Percentiles rank a stretch among this genome's conserved stretches.
phyloP scores from a whole-genome alignment of 257 asterid species.

The Oldenlandia corymbosa region DNA sequence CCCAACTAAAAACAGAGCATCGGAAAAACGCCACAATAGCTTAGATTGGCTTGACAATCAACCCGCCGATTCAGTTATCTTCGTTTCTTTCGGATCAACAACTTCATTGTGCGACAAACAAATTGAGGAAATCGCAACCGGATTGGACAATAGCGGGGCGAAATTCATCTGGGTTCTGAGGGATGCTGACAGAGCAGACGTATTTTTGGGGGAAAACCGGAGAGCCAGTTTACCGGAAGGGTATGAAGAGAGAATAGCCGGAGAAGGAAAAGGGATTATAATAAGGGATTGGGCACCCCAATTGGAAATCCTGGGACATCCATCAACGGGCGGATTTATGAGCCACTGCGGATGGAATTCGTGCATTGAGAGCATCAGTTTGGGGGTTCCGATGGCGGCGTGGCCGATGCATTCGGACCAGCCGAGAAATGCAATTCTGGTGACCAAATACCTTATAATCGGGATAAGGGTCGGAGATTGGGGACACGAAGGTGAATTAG shows the following conservation, averaged over 20 bases:
- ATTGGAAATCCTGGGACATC: slow-evolving; percentile 14
- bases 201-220: slow-evolving; percentile 7
- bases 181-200: slow-evolving; percentile 18
- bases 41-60: slow-evolving; percentile 15
- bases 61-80: slow-evolving; percentile 12
- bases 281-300: slow-evolving; percentile 26
- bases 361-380: slow-evolving; percentile 20
- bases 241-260: slow-evolving; percentile 13
- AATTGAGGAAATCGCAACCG: slow-evolving; percentile 8
- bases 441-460: slow-evolving; percentile 7
- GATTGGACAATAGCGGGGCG: slow-evolving; percentile 5
- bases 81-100: slow-evolving; percentile 15
- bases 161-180: slow-evolving; percentile 18
- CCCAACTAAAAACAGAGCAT: neutral
- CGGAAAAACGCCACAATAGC: neutral
- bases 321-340: slow-evolving; percentile 27
- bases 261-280: slow-evolving; percentile 2
- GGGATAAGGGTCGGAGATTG: slow-evolving; percentile 18
- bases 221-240: slow-evolving; percentile 14
- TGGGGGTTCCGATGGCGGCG: slow-evolving; percentile 30
- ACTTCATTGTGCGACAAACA: neutral
- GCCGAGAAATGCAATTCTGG: slow-evolving; percentile 17
- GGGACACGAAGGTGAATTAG: slow-evolving; percentile 10
- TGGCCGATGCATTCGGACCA: slow-evolving; percentile 29
- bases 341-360: slow-evolving; percentile 30